phyloP scores from a whole-genome alignment of 345 rosid genomes.

The Hibiscus mutabilis region DNA sequence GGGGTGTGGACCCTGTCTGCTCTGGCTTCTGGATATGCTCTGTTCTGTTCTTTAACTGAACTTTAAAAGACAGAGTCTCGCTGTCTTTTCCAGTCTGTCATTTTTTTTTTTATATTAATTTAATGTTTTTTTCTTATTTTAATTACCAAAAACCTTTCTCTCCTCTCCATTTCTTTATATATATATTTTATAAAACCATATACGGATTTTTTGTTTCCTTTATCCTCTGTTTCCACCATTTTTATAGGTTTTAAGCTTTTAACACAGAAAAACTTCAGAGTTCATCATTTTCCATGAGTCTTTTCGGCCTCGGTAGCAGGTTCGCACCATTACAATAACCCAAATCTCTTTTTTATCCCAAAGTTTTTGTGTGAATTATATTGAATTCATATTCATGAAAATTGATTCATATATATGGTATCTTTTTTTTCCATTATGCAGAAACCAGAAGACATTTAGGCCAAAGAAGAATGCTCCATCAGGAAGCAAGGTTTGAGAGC shows the following conservation, averaged over 20 bases:
- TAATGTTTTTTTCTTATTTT: neutral
- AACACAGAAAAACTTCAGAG: neutral
- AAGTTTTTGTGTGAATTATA: neutral
- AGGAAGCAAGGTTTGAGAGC: conserved; percentile 45
- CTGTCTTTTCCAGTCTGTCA: conserved; percentile 28
- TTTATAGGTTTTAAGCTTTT: neutral
- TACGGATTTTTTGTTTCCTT: neutral
- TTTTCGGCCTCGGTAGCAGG: conserved; percentile 55
- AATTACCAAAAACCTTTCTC: neutral
- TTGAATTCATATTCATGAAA: too few species aligned
- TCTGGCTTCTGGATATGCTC: neutral
- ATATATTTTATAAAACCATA: neutral
- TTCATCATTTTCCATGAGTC: conserved; percentile 32
- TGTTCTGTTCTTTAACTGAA: conserved; percentile 5
- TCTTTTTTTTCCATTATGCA: conserved; percentile 10
- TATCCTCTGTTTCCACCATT: neutral
- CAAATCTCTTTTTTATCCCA: neutral
- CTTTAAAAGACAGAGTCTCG: neutral
- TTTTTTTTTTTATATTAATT: neutral
- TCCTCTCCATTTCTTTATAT: neutral
- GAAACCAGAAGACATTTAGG: conserved; percentile 67
- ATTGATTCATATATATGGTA: too few species aligned
- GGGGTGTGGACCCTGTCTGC: conserved; percentile 5
- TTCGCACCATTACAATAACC: neutral
- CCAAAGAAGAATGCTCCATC: conserved; percentile 69